Base-by-base conservation (phyloP, 2,329 filamentous ascomycete genomes). In the Proliferodiscus dingleyae region DNA sequence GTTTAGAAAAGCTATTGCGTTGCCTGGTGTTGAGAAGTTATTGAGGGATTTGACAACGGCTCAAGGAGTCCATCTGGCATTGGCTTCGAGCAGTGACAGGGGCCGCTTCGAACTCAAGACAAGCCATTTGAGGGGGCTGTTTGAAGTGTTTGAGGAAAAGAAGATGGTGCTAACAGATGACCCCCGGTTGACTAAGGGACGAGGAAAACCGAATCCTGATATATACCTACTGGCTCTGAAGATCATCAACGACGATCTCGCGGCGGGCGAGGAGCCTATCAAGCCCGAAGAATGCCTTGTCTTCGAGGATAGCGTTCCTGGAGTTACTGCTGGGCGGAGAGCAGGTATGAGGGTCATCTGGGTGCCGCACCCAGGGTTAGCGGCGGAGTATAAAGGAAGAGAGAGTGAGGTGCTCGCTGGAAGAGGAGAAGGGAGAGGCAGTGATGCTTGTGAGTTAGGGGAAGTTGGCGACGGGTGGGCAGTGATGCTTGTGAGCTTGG, bases 341-440 rank as follows among this genome's bases (percentile, higher is more conserved):
- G 93, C 91, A 0, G 91, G 93, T 0, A 97, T 97, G 91, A 81
- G 91, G 54, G 89, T 94, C 15, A 74, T 95, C 1, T 97, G 93
- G 91, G 84, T 81, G 56, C 91, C 91, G 19, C 89, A 97, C 66
- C 79, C 81, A 1, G 86, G 80, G 60, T 69, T 97, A 43, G 74
- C 87, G 68, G 72, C 80, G 42, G 85, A 90, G 63, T 94, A 87
- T 58, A 70, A 73, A 28, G 89, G 86, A 2, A 77, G 83, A 33
- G 89, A 95, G 70, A 77, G 75, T 9, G 80, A 89, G 64, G 88
- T 98, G 2, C 70, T 98, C 16, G 91, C 93, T 0, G 91, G 89
- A 0, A 69, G 80, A 55, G 93, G 46, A 24, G 55, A 57, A 36
- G 54, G 46, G 1, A 45, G 43, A 11, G 46, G 49, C 10, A 38